phyloP scores from a whole-genome alignment of 2,329 filamentous ascomycete species.

The Fusarium sp. region DNA sequence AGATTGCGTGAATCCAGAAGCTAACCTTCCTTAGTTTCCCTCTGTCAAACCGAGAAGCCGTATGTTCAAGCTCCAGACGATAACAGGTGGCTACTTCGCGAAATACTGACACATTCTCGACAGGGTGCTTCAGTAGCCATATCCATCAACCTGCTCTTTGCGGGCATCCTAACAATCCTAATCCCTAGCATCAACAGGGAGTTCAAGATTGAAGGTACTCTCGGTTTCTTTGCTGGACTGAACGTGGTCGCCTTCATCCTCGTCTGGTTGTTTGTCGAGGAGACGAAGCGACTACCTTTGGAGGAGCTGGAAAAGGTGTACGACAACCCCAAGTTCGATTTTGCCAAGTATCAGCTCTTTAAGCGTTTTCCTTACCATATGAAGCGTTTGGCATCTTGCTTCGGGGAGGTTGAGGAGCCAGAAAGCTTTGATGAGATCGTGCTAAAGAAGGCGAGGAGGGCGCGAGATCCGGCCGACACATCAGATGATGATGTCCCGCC shows the following conservation, averaged over 20 bases:
- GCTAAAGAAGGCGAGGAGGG: neutral
- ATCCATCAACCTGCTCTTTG: constrained; percentile 60
- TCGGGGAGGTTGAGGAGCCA: neutral
- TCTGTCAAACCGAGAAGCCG: constrained; percentile 60
- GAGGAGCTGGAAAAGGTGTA: constrained; percentile 51
- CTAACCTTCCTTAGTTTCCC: constrained; percentile 52
- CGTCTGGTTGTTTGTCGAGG: constrained; percentile 60
- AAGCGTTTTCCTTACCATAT: constrained; percentile 53
- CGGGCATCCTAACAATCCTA: constrained; percentile 57
- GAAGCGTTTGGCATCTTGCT: neutral
- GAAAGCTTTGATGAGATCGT: constrained; percentile 7
- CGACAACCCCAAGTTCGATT: constrained; percentile 48
- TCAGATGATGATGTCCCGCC: neutral
- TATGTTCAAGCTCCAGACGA: constrained; percentile 7
- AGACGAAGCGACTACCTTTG: constrained; percentile 60
- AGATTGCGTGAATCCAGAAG: fast-evolving
- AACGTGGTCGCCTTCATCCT: constrained; percentile 58
- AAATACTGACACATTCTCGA: constrained; percentile 20
- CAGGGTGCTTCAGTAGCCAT: constrained; percentile 61
- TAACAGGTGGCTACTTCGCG: fast-evolving
- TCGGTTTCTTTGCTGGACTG: constrained; percentile 58
- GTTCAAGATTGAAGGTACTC: constrained; percentile 48
- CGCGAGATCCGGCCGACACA: neutral
- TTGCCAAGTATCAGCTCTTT: constrained; percentile 51
- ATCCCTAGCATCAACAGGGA: constrained; percentile 49